Percentiles rank a stretch among this genome's conserved stretches.
These are phyloP conservation scores for Coemansia sp. DNA, from an alignment of 192 early-diverging fungal genomes.

Conservation along the genomic window DNA sequence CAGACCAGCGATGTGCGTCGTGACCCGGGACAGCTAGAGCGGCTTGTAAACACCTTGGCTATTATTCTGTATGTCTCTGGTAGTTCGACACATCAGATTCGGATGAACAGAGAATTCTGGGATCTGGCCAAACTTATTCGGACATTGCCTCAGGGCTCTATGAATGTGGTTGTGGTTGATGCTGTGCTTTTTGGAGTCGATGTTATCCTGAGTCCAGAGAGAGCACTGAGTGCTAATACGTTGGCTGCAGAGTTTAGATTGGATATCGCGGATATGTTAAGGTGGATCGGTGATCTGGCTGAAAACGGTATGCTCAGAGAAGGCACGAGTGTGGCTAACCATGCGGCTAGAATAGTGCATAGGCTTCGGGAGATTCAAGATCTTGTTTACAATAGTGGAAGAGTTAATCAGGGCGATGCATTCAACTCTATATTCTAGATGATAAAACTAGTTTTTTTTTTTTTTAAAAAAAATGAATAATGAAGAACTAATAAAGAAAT, in stretches of 20 bases:
- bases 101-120: slow-evolving; percentile 49
- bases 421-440: slow-evolving; percentile 17
- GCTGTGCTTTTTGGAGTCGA: slow-evolving; percentile 47
- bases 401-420: slow-evolving; percentile 9
- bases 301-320: slow-evolving; percentile 6
- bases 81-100: slow-evolving; percentile 26
- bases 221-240: slow-evolving; percentile 29
- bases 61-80: slow-evolving; percentile 34
- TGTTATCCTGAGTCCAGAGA: slow-evolving; percentile 28
- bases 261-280: slow-evolving; percentile 26
- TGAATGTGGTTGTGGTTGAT: too few relatives aligned
- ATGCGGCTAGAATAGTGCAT: slow-evolving; percentile 24
- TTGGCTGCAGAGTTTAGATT: slow-evolving; percentile 36
- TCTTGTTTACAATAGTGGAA: slow-evolving; percentile 12
- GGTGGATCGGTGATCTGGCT: slow-evolving; percentile 24
- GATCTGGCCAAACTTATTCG: slow-evolving; percentile 25
- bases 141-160: slow-evolving; percentile 27
- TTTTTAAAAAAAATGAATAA: slow-evolving; percentile 1
- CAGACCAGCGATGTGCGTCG: slow-evolving; percentile 22
- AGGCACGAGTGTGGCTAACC: slow-evolving; percentile 8
- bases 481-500: too few relatives aligned
- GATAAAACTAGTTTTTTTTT: not conserved
- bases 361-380: slow-evolving; percentile 37
- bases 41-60: slow-evolving; percentile 37
- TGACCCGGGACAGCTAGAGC: slow-evolving; percentile 22